Evolutionary conservation across 2,329 filamentous ascomycete species (phyloP).

Genomic region (Fusarium protoensiforme): DNA sequence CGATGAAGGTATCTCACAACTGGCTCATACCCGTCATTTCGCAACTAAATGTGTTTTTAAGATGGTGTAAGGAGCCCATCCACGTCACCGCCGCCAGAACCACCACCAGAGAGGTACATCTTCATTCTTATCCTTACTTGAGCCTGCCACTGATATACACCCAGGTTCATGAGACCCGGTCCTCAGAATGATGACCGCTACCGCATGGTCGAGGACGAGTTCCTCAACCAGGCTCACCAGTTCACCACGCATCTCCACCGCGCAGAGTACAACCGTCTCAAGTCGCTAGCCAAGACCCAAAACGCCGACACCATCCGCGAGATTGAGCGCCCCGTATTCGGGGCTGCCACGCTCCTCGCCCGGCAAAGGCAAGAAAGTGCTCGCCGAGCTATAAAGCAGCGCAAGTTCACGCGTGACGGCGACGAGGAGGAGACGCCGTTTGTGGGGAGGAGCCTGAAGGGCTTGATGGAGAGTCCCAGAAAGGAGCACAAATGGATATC

Average conservation of each 20-base stretch:
- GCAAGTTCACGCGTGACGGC: conserved; percentile 18
- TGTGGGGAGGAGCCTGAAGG: conserved; percentile 50
- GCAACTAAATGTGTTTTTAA: conserved; percentile 12
- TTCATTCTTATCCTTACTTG: not conserved
- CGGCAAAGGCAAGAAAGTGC: conserved; percentile 34
- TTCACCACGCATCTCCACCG: conserved; percentile 82
- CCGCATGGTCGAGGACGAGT: conserved; percentile 88
- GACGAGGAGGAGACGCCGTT: conserved; percentile 33
- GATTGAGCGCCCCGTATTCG: conserved; percentile 64
- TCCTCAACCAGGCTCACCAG: conserved; percentile 71
- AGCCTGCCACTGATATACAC: not conserved
- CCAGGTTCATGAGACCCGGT: conserved; percentile 72
- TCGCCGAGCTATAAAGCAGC: conserved; percentile 41
- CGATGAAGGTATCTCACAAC: conserved; percentile 36
- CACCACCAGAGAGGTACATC: conserved; percentile 58
- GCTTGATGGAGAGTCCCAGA: conserved; percentile 56
- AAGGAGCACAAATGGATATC: conserved; percentile 46
- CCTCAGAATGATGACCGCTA: conserved; percentile 76
- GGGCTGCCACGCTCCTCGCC: conserved; percentile 44
- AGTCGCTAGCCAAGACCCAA: conserved; percentile 63
- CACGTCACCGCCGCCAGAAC: conserved; percentile 63
- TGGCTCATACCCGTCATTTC: not conserved
- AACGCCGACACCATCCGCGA: conserved; percentile 63
- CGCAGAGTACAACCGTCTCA: conserved; percentile 79
- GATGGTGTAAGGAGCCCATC: conserved; percentile 54